phyloP scores from a whole-genome alignment of 371 early-diverging fungal species.

The Mortierella sp. region DNA sequence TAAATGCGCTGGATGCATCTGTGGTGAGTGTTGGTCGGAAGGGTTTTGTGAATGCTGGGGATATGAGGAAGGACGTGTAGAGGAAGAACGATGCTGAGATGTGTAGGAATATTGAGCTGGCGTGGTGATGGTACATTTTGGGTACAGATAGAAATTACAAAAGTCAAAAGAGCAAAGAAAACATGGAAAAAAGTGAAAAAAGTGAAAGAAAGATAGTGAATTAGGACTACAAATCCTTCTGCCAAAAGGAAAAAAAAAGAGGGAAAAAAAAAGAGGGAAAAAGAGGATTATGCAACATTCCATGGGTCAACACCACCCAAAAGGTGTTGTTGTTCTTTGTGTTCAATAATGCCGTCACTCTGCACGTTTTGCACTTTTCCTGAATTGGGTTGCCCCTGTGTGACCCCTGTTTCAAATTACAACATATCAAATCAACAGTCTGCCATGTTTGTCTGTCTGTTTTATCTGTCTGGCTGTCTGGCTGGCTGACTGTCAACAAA shows the following conservation, averaged over 20 bases:
- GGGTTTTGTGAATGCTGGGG: not conserved
- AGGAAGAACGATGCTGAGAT: not conserved
- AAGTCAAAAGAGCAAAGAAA: not conserved
- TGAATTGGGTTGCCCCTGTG: no score
- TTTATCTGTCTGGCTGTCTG: no score
- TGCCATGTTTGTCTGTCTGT: no score
- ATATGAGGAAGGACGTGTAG: not conserved
- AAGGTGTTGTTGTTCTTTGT: no score
- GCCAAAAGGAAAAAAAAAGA: not conserved
- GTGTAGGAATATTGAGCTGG: not conserved
- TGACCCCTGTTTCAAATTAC: no score
- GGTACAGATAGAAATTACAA: not conserved
- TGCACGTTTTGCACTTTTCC: no score
- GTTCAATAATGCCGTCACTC: no score
- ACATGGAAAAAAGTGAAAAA: not conserved
- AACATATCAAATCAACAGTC: no score
- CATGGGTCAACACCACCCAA: no score
- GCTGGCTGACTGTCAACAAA: no score
- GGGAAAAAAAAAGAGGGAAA: not conserved
- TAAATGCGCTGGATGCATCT: not conserved
- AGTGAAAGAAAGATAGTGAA: not conserved
- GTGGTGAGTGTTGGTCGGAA: conserved; percentile 8
- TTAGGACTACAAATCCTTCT: not conserved
- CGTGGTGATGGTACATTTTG: not conserved
- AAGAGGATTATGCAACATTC: not conserved